Evolutionary conservation across 2,329 filamentous ascomycete genomes (phyloP).

Genomic region (Teratosphaeriaceae sp.): DNA sequence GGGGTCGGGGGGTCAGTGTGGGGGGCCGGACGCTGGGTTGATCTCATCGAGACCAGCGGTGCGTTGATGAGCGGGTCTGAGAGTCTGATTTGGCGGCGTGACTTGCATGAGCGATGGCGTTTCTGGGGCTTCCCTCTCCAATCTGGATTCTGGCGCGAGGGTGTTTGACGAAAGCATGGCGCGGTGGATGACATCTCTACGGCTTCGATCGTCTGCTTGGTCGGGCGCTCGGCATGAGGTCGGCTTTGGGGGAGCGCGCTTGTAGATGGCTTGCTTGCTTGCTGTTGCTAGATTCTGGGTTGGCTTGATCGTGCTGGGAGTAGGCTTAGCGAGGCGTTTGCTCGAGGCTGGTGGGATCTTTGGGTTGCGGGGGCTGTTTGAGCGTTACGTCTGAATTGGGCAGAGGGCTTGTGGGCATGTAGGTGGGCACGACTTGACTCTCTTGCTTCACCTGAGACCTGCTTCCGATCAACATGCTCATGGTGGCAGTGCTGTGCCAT

Average conservation of each 20-base stretch:
- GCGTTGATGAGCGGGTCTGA: too few relatives aligned
- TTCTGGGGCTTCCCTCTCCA: slow-evolving; percentile 3
- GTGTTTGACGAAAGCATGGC: slow-evolving; percentile 3
- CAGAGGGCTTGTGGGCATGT: too few relatives aligned
- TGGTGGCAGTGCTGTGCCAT: too few relatives aligned
- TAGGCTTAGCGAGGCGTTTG: slow-evolving; percentile 7
- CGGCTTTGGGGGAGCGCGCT: neutral
- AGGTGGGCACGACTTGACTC: too few relatives aligned
- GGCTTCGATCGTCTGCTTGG: too few relatives aligned
- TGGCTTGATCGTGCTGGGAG: slow-evolving; percentile 1
- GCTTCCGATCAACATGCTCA: too few relatives aligned
- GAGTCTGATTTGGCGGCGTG: too few relatives aligned
- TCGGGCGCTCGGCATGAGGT: neutral
- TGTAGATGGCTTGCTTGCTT: slow-evolving; percentile 6
- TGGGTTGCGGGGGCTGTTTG: neutral
- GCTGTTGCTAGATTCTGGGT: neutral
- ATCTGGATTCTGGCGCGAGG: slow-evolving; percentile 1
- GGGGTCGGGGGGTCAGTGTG: slow-evolving; percentile 24
- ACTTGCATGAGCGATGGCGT: slow-evolving; percentile 5
- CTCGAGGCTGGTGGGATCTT: slow-evolving; percentile 1
- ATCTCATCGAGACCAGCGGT: neutral
- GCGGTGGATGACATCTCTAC: neutral
- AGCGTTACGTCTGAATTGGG: too few relatives aligned
- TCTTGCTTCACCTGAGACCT: too few relatives aligned
- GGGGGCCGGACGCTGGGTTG: slow-evolving; percentile 27